Base-by-base conservation (phyloP, 2,329 filamentous ascomycete species). In the Endocalyx cinctus region DNA sequence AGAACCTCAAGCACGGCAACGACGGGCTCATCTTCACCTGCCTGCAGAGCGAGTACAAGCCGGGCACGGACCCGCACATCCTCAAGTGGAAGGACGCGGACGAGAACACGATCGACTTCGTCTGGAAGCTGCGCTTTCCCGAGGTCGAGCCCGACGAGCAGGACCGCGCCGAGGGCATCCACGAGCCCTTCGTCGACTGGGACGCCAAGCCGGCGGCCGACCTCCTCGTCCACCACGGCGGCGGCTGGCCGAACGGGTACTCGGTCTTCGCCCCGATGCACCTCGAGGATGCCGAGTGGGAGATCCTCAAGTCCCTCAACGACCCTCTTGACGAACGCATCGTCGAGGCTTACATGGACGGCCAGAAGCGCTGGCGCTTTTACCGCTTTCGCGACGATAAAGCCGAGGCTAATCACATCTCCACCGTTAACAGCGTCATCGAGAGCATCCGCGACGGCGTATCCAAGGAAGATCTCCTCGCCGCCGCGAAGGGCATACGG, bases 21-120 rank as follows among this genome's bases (percentile, higher is more conserved):
- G 92, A 98, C 58, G 92, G 92, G 5, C 74, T 98, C 29, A 95
- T 98, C 54, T 98, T 97, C 63, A 97, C 92, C n/a, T 95, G 90
- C 64, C 80, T 86, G 43, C 83, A 79, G 49, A 87, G 86, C 13
- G 74, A 82, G 8, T 98, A 98, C 66, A 82, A 82, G 49, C 82
- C 84, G 46, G 92, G 92, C 46, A 98, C 92, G 10, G 92, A 98
- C 60, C 77, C 78, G 31, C 83, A 95, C 58, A 98, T 96, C 43
- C 69, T 98, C 25, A 98, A 98, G 61, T 98, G 92, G 92, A 98
- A 98, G 63, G 88, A 90, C 1, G 87, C 87, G 4, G 73, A 86
- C 45, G 92, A 98, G 59, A 98, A 98, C 65, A 94, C 88, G 0
- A 79, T 98, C 47, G 92, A 98, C 58, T 96, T 95, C 59, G 77